A percentile compares a stretch with the other conserved stretches of the same genome.
Conservation (phyloP, 2,329 filamentous ascomycete genomes). For the Aureobasidium sp. region DNA sequence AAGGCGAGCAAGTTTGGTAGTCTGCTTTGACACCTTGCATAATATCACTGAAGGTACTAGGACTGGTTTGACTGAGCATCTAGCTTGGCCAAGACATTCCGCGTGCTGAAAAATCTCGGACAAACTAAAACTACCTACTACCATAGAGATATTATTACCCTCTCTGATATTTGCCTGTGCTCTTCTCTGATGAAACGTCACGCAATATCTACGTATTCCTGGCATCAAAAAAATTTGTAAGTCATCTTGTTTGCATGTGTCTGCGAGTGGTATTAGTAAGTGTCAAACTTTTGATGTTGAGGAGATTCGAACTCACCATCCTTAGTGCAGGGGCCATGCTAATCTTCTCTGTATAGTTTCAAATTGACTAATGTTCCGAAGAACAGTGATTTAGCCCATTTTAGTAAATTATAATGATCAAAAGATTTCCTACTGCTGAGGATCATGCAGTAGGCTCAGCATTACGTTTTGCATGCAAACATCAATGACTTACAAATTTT, state of each 20-base stretch:
- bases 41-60: too few species aligned
- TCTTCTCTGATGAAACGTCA: too few species aligned
- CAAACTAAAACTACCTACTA: too few species aligned
- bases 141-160: not conserved
- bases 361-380: conserved; percentile 48
- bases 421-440: too few species aligned
- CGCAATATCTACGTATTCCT: not conserved
- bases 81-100: too few species aligned
- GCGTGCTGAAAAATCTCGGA: too few species aligned
- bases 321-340: conserved; percentile 68
- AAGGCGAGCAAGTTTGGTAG: not conserved
- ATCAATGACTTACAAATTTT: not conserved
- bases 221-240: not conserved
- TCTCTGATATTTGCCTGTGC: not conserved
- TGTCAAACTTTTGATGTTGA: not conserved
- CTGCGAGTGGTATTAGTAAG: not conserved
- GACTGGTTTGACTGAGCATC: too few species aligned
- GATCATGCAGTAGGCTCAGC: too few species aligned
- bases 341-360: conserved; percentile 44
- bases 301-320: conserved; percentile 54
- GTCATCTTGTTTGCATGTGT: conserved; percentile 39
- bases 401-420: too few species aligned
- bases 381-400: too few species aligned
- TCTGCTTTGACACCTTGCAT: too few species aligned
- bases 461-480: not conserved